Conservation (phyloP, 2,329 filamentous ascomycete species). For the Trichoderma sp. region DNA sequence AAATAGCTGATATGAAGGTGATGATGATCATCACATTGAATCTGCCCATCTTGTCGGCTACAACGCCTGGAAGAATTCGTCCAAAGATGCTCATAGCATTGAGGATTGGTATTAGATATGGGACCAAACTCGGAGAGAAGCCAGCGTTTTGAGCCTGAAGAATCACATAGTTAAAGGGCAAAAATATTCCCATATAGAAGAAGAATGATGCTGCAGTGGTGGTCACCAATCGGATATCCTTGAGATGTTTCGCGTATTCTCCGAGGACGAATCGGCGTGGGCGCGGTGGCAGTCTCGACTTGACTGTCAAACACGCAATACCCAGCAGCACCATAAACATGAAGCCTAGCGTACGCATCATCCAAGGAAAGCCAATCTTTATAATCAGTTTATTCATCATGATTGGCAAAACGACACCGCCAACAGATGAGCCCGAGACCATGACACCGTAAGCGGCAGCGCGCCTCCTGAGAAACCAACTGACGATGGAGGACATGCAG, state of each 20-base stretch:
- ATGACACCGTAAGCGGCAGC: conserved; percentile 56
- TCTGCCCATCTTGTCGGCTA: conserved; percentile 47
- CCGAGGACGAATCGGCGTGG: conserved; percentile 46
- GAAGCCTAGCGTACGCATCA: conserved; percentile 50
- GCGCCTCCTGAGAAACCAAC: conserved; percentile 55
- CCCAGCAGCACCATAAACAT: conserved; percentile 44
- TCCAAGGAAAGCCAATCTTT: conserved; percentile 48
- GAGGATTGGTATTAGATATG: conserved; percentile 58
- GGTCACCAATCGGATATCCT: conserved; percentile 47
- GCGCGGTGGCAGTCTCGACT: conserved; percentile 47
- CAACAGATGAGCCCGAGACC: conserved; percentile 55
- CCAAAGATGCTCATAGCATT: conserved; percentile 55
- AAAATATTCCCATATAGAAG: conserved; percentile 57
- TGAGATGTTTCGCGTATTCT: conserved; percentile 50
- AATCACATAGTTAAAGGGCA: conserved; percentile 56
- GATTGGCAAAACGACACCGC: conserved; percentile 61
- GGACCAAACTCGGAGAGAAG: conserved; percentile 43
- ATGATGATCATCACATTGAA: conserved; percentile 55
- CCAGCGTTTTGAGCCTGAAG: conserved; percentile 49
- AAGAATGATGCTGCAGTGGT: conserved; percentile 51
- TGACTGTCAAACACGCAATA: conserved; percentile 40
- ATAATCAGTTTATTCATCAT: conserved; percentile 58
- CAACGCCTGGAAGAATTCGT: conserved; percentile 52
- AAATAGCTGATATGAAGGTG: conserved; percentile 49
- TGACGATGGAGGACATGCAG: conserved; percentile 45